Evolutionary conservation across 164 flowering plant genomes (phyloP), one percentile per base, ranked within the genome.

Genomic region (Liquidambar formosana): DNA sequence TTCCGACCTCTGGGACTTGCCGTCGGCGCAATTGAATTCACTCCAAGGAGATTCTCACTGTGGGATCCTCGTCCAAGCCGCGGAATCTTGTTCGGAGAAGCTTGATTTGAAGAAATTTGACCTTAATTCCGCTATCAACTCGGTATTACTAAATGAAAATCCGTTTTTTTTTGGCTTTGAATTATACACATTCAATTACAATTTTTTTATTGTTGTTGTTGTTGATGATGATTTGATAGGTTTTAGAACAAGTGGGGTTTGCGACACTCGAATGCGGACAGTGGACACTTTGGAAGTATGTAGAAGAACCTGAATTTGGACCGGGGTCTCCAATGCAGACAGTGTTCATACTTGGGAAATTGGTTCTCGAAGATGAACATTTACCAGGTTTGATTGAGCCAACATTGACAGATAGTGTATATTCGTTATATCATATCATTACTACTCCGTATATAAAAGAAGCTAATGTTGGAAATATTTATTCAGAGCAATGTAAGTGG

Each of bases 1-100:
- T 80, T 88, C 97, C 28, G 90, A 90, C 69, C 93, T 94, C 66
- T 92, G 89, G 89, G 97, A 94, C 88, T 78, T 94, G 70, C 98
- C 98, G 52, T 89, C 84, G 4, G 79, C 81, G 27, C 68, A 67
- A 26, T 63, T 92, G 73, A 74, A 73, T 45, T 76, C 53, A 12
- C 61, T 78, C 8, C 73, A 70, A 44, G 77, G 66, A 23, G 74
- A 61, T 1, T 60, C 64, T 10, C 16, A 63, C 33, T 28, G 82
- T 27, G 38, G 22, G 10, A 15, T 80, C 51, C 65, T 52, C 25
- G 53, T 93, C 4, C 69, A 77, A 49, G 85, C 83, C 15, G 77
- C 80, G 0, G 85, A 80, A 57, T 77, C 81, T 51, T 76, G 56
- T 57, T 58, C 73, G 13, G 74, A 73, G 4, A 77, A 74, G 53